A percentile compares a stretch with the other conserved stretches of the same genome.
Conservation (phyloP, 441 rosid species). For the Dalechampia spathulata region DNA sequence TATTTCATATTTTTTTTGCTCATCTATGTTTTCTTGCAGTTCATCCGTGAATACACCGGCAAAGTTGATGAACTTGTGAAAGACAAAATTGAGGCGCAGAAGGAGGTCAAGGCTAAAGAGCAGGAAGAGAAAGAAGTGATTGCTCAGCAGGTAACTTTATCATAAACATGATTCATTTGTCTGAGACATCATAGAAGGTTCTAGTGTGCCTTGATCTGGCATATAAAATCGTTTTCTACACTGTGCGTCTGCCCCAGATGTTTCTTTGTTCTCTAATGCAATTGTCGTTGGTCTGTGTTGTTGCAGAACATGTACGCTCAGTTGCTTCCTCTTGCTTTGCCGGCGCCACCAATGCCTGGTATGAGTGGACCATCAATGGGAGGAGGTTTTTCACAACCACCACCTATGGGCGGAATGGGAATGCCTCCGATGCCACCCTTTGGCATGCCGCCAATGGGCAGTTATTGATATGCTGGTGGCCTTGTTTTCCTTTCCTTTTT, state of each 20-base stretch:
- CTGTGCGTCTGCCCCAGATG: no score
- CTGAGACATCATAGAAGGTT: background rate
- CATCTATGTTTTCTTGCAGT: conserved; percentile 33
- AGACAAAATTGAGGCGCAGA: conserved; percentile 71
- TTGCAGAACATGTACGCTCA: conserved; percentile 98
- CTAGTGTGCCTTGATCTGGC: no score
- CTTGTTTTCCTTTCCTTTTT: conserved; percentile 7
- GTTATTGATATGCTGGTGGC: conserved; percentile 35
- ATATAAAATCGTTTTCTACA: no score
- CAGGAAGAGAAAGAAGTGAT: conserved; percentile 89
- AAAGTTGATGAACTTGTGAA: conserved; percentile 95
- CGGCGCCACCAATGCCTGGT: conserved; percentile 98
- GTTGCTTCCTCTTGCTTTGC: conserved; percentile 87
- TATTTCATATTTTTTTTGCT: background rate
- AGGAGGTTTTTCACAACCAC: conserved; percentile 59
- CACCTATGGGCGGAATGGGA: conserved; percentile 82
- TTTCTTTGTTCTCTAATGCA: no score
- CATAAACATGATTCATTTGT: background rate
- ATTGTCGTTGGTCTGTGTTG: no score
- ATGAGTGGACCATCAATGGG: conserved; percentile 75
- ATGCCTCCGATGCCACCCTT: conserved; percentile 94
- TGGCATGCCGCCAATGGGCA: conserved; percentile 96
- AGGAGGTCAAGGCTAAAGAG: conserved; percentile 76
- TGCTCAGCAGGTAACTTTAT: conserved; percentile 76
- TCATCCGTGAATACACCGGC: conserved; percentile 85